These are phyloP conservation scores for Gossypium thurberi DNA, from an alignment of 345 rosid species.

Conservation along the genomic window DNA sequence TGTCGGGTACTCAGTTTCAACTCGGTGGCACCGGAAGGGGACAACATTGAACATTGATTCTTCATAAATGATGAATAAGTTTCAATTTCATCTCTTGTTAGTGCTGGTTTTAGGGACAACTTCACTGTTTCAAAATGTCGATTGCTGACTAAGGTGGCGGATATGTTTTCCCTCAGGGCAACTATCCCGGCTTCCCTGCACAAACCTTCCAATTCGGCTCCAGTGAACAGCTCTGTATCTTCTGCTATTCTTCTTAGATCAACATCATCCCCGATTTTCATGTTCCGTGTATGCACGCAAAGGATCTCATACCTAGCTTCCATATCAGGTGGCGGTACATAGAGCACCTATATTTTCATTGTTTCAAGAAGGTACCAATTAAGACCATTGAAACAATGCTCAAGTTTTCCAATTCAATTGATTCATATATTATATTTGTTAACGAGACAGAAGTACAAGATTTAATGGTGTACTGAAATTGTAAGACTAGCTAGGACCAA, in stretches of 20 bases:
- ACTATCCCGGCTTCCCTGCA: conserved; percentile 84
- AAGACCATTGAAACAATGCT: not conserved
- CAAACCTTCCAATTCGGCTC: conserved; percentile 80
- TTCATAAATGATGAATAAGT: conserved; percentile 57
- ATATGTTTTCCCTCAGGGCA: conserved; percentile 75
- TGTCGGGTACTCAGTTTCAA: conserved; percentile 8
- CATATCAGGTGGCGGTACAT: conserved; percentile 76
- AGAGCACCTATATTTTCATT: conserved; percentile 45
- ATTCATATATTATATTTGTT: not conserved
- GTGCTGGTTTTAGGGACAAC: conserved; percentile 65
- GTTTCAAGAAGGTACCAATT: not conserved
- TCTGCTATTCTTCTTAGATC: conserved; percentile 64
- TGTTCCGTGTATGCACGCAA: conserved; percentile 64
- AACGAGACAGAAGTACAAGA: too few relatives aligned
- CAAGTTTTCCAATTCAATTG: not conserved
- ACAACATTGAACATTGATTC: not conserved
- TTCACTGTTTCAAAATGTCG: conserved; percentile 62
- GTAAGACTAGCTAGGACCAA: not conserved
- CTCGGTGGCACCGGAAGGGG: not conserved
- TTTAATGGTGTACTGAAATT: too few relatives aligned
- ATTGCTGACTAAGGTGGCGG: conserved; percentile 46
- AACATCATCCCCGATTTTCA: conserved; percentile 62
- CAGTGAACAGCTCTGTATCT: conserved; percentile 76
- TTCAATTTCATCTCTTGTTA: conserved; percentile 54
- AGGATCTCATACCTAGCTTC: conserved; percentile 77